These are phyloP conservation scores for Calocera viscosa DNA, from an alignment of 768 basidiomycete species.

Conservation along the genomic window DNA sequence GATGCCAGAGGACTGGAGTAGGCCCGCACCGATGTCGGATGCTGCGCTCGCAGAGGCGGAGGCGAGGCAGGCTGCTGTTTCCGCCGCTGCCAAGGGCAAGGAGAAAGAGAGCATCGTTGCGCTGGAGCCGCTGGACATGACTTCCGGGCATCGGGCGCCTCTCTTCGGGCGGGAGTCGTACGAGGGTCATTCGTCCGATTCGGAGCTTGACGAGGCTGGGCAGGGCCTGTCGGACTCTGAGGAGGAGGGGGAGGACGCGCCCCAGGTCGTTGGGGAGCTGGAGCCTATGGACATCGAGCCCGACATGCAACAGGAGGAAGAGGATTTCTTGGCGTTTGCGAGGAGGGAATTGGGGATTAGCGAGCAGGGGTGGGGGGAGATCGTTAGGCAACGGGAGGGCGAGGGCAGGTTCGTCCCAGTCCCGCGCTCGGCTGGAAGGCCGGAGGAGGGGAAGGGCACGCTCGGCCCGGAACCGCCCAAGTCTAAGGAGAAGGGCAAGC, in stretches of 20 bases:
- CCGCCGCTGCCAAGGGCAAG: not conserved
- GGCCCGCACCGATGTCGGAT: not conserved
- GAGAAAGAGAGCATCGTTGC: not conserved
- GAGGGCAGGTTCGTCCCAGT: slow-evolving; percentile 63
- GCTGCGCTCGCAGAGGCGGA: not conserved
- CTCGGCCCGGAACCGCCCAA: not conserved
- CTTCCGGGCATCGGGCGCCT: slow-evolving; percentile 40
- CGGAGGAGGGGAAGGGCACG: not conserved
- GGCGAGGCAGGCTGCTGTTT: not conserved
- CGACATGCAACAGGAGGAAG: slow-evolving; percentile 86
- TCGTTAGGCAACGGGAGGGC: slow-evolving; percentile 60
- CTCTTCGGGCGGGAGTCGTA: slow-evolving; percentile 71
- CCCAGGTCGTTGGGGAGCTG: slow-evolving; percentile 61
- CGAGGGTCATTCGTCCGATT: slow-evolving; percentile 69
- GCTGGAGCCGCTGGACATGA: slow-evolving; percentile 6
- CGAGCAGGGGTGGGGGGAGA: slow-evolving; percentile 81
- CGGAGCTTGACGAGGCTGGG: slow-evolving; percentile 59
- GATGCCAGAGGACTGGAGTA: slow-evolving; percentile 41
- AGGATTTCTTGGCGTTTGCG: slow-evolving; percentile 91
- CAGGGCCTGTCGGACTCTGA: slow-evolving; percentile 38
- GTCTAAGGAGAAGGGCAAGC: not conserved
- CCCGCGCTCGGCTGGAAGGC: not conserved
- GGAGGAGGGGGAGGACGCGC: slow-evolving; percentile 50
- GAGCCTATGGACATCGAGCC: slow-evolving; percentile 43
- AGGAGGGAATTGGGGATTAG: slow-evolving; percentile 80